These are phyloP conservation scores for Gymnopus androsaceus DNA, from an alignment of 1,284 basidiomycete species.

Conservation along the genomic window DNA sequence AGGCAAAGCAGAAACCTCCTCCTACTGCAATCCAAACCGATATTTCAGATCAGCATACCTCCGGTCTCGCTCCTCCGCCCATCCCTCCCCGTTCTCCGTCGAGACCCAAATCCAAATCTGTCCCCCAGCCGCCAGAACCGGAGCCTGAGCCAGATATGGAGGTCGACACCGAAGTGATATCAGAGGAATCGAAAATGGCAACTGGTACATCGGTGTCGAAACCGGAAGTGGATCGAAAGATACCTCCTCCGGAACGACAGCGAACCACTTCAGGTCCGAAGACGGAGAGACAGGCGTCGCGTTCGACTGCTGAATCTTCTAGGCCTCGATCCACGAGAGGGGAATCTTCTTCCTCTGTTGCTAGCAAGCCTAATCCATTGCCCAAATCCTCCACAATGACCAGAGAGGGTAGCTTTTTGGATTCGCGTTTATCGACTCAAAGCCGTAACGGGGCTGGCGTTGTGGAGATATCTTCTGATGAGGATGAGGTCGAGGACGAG, in stretches of 20 bases:
- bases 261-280: not conserved
- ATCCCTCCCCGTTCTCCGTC: conserved; percentile 6
- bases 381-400: conserved; percentile 1
- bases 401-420: conserved; percentile 7
- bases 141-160: not conserved
- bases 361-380: not conserved
- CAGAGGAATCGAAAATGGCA: no score
- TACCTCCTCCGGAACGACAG: not conserved
- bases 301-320: not conserved
- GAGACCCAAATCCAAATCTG: not conserved
- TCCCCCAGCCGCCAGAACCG: not conserved
- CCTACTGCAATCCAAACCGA: not conserved
- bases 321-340: not conserved
- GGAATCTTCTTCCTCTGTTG: not conserved
- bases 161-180: no score
- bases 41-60: not conserved
- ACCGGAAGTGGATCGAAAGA: no score
- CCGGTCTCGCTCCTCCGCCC: not conserved
- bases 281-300: not conserved
- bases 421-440: not conserved
- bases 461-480: conserved; percentile 21
- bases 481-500: conserved; percentile 12
- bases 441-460: not conserved
- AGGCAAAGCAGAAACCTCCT: conserved; percentile 1
- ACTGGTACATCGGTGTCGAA: no score